Conservation (phyloP, 139 green algal species). For the Gonium pectorale region DNA sequence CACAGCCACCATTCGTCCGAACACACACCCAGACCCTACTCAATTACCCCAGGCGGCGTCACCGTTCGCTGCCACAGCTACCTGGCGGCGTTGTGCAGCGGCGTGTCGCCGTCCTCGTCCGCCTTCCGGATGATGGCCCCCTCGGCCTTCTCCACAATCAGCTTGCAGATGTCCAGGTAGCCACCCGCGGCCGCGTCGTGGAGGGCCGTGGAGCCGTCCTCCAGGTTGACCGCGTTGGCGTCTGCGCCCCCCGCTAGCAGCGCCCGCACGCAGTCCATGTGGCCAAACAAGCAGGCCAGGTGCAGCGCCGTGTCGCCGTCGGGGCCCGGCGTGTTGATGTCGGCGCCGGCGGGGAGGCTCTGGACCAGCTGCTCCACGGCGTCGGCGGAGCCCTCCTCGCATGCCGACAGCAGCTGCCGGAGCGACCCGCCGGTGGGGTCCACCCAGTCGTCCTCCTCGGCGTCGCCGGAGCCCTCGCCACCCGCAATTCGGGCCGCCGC, state of each 20-base stretch:
- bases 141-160: slow-evolving; percentile 43
- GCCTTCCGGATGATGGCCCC: background rate
- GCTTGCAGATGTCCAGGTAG: slow-evolving; percentile 56
- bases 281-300: slow-evolving; percentile 66
- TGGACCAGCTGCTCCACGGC: slow-evolving; percentile 27
- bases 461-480: slow-evolving; percentile 9
- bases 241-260: slow-evolving; percentile 55
- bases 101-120: slow-evolving; percentile 65
- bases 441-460: slow-evolving; percentile 42
- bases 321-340: slow-evolving; percentile 48
- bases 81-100: slow-evolving; percentile 68
- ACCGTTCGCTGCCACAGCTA: no score
- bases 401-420: slow-evolving; percentile 38
- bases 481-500: slow-evolving; percentile 1
- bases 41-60: no score
- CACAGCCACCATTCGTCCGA: no score
- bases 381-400: slow-evolving; percentile 33
- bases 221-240: slow-evolving; percentile 42
- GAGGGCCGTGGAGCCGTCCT: slow-evolving; percentile 63
- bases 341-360: slow-evolving; percentile 6
- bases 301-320: slow-evolving; percentile 71
- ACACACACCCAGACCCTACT: no score
- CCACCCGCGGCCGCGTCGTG: slow-evolving; percentile 71
- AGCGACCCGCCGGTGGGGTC: slow-evolving; percentile 51
- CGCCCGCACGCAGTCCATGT: slow-evolving; percentile 45